These are phyloP conservation scores for Boletus rubescentipes DNA, from an alignment of 768 basidiomycete species.

Conservation along the genomic window DNA sequence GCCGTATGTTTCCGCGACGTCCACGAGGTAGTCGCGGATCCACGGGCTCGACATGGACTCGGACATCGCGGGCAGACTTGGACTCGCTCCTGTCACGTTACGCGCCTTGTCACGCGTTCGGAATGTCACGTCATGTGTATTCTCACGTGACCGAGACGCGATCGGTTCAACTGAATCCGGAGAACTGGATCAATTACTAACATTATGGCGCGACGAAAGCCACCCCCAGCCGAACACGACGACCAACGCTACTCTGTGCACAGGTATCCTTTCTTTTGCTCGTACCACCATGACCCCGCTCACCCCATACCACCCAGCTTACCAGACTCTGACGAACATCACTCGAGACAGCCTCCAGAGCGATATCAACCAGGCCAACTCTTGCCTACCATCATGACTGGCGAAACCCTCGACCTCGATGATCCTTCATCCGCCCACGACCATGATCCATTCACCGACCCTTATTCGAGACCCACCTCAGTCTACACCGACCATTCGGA, in stretches of 20 bases:
- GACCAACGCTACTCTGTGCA: background rate
- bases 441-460: constrained; percentile 30
- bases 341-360: constrained; percentile 18
- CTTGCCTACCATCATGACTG: constrained; percentile 61
- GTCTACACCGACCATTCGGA: constrained; percentile 28
- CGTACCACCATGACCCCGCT: background rate
- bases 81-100: constrained; percentile 8
- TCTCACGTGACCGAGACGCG: constrained; percentile 20
- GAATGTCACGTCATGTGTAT: constrained; percentile 14
- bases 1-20: constrained; percentile 52
- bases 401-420: constrained; percentile 59
- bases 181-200: background rate
- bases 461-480: constrained; percentile 29
- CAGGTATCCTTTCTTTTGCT: constrained; percentile 1
- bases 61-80: constrained; percentile 32
- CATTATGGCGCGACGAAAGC: constrained; percentile 27
- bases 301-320: background rate
- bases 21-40: constrained; percentile 54
- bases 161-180: background rate
- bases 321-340: constrained; percentile 8
- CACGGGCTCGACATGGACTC: constrained; percentile 45
- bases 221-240: constrained; percentile 9
- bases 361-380: constrained; percentile 64
- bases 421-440: constrained; percentile 32
- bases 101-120: constrained; percentile 22